Evolutionary conservation across 495 filamentous ascomycete genomes (phyloP), one percentile per base, ranked within the genome.

Genomic region (Chlorociboria aeruginascens): DNA sequence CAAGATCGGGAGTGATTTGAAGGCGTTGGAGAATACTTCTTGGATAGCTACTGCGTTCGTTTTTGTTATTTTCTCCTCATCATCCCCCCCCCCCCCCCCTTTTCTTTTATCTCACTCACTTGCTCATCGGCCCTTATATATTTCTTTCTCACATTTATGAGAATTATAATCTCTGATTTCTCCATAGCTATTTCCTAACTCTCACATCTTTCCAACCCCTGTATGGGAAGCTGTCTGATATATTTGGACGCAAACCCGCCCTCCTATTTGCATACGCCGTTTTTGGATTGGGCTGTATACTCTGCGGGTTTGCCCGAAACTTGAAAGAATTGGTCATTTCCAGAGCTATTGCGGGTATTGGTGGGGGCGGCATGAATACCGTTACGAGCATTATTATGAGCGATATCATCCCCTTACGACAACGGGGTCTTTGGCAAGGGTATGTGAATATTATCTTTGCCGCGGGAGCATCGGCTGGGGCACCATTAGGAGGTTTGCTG

Each of bases 321-420:
- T 85, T 93, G 62, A 64, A 69, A 37, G 66, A 89, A 54, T 63
- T 93, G 17, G 83, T 89, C 59, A 75, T 74, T 45, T 81, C 85
- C 28, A 63, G 76, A 41, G 76, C 76, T n/a, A 48, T 71, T 14
- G 61, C 64, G 8, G 49, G 48, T 55, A 78, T 89, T 50, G 87
- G 86, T 9, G 88, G 86, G 16, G 87, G 85, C 25, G 88, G 87
- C 16, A 90, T 93, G 85, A 86, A 81, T 3, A 82, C 82, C 4
- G 77, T 92, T 42, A 83, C 83, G 37, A 77, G 66, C 46, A 90
- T 95, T 43, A 62, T 95, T 30, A 63, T 94, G 49, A 83, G 77
- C 43, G 88, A 95, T 60, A 71, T 7, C 10, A 29, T 36, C 6
- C 70, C 84, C 8, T 67, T 94, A 43, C 70, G 83, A n/a, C 79